Evolutionary conservation across 2,329 filamentous ascomycete genomes (phyloP).

Genomic region (Coniella lustricola): DNA sequence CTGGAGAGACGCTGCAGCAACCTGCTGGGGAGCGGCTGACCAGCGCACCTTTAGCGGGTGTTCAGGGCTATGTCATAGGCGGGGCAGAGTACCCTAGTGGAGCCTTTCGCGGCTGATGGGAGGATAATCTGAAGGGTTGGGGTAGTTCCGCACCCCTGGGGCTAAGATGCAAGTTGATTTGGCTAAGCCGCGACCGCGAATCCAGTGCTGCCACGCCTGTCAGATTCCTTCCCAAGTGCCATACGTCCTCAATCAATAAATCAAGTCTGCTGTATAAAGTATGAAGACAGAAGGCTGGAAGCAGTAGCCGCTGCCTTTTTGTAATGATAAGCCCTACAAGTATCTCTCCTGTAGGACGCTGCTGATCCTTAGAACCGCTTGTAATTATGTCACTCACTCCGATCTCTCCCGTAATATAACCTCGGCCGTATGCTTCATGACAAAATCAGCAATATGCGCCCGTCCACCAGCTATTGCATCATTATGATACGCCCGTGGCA

Average conservation of each 20-base stretch:
- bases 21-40: no score
- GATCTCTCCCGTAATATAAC: neutral
- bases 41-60: neutral
- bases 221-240: no score
- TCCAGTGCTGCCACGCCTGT: neutral
- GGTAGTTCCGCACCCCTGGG: neutral
- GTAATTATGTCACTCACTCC: neutral
- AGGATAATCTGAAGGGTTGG: neutral
- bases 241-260: no score
- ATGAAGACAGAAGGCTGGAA: no score
- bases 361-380: no score
- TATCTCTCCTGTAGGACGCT: no score
- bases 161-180: neutral
- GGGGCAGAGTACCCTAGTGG: neutral
- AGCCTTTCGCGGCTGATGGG: neutral
- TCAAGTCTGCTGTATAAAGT: no score
- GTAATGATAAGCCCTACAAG: no score
- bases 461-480: conserved; percentile 41
- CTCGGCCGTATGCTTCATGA: conserved; percentile 23
- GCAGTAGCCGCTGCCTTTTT: no score
- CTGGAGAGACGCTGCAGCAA: no score
- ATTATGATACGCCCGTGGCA: conserved; percentile 49
- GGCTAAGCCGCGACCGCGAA: neutral
- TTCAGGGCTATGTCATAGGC: conserved; percentile 1
- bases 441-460: conserved; percentile 38